phyloP scores from a whole-genome alignment of 2,329 filamentous ascomycete genomes.

The Sarocladium oryzae region DNA sequence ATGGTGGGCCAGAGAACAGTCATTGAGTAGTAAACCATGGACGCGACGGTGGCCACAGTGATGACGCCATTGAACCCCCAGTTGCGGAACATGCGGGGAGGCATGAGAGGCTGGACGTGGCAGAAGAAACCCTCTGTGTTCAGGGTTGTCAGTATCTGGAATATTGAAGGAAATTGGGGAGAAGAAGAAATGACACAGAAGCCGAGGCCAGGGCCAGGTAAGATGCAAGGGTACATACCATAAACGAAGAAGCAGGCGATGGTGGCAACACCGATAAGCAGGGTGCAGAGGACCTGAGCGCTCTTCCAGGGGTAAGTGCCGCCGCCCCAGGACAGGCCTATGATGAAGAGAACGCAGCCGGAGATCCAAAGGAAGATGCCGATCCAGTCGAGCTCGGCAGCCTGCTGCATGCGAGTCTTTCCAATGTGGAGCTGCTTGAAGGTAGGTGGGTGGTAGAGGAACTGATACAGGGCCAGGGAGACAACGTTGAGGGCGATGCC shows the following conservation, averaged over 20 bases:
- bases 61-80: conserved; percentile 32
- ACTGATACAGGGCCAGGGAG: conserved; percentile 31
- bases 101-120: conserved; percentile 33
- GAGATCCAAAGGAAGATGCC: conserved; percentile 36
- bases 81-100: conserved; percentile 35
- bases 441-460: conserved; percentile 41
- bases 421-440: conserved; percentile 35
- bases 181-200: not conserved
- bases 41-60: conserved; percentile 30
- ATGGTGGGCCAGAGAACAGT: conserved; percentile 38
- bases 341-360: conserved; percentile 34
- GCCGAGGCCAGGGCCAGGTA: too few species aligned
- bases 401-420: conserved; percentile 29
- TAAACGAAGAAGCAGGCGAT: conserved; percentile 30
- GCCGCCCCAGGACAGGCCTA: conserved; percentile 38
- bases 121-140: conserved; percentile 28
- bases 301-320: conserved; percentile 35
- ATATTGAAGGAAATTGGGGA: not conserved
- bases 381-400: conserved; percentile 38
- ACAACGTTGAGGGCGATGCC: conserved; percentile 37
- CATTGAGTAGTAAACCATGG: conserved; percentile 38
- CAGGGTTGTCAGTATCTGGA: not conserved
- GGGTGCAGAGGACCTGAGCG: conserved; percentile 26
- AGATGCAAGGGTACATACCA: conserved; percentile 20
- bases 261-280: conserved; percentile 31